phyloP scores from a whole-genome alignment of 1,139 yeast species.

The Diutina catenulata region DNA sequence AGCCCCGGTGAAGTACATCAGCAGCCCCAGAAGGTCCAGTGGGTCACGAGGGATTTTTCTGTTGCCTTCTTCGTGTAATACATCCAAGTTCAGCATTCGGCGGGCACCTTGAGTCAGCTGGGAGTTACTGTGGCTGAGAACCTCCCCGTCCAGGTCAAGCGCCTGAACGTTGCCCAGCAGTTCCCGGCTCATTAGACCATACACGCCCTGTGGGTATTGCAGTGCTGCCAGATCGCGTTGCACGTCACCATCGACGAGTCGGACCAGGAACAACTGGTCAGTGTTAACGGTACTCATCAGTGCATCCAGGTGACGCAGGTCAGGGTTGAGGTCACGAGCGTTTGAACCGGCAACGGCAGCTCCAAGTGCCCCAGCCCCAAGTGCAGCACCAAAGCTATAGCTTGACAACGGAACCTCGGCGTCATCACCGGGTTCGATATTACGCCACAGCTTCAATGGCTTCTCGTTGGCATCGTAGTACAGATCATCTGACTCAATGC shows the following conservation, averaged over 20 bases:
- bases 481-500: conserved; percentile 20
- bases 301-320: conserved; percentile 33
- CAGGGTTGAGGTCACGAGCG: neutral
- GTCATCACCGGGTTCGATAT: conserved; percentile 20
- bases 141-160: neutral
- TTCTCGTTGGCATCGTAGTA: conserved; percentile 26
- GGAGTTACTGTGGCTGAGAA: neutral
- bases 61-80: neutral
- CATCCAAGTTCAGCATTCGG: neutral
- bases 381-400: neutral
- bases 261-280: conserved; percentile 69
- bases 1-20: conserved; percentile 4
- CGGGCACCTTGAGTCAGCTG: neutral
- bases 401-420: neutral
- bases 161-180: neutral
- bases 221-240: conserved; percentile 1
- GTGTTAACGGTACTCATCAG: conserved; percentile 83
- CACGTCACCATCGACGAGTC: conserved; percentile 48
- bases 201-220: too few species aligned
- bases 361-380: neutral
- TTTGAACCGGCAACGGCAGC: neutral
- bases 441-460: conserved; percentile 70
- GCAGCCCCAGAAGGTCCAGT: conserved; percentile 4
- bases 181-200: neutral
- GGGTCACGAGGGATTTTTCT: too few species aligned